Percentiles rank a stretch among this genome's conserved stretches.
Conservation (phyloP, 208 protist genomes). For the Acanthamoeba divionensis region DNA sequence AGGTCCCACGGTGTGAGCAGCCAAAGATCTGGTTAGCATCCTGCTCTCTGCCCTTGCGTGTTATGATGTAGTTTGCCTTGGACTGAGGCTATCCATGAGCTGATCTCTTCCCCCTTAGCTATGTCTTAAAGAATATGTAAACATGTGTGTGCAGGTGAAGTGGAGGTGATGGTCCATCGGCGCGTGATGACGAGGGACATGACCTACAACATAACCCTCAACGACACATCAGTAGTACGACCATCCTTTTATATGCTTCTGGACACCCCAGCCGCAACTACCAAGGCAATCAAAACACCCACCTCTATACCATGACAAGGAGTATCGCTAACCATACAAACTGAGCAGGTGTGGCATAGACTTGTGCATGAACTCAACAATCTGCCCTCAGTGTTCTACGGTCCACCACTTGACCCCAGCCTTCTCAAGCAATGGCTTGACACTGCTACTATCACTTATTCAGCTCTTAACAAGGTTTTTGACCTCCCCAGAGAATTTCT, state of each 20-base stretch:
- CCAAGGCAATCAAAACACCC: not conserved
- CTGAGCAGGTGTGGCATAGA: not conserved
- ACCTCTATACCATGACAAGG: not conserved
- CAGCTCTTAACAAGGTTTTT: not conserved
- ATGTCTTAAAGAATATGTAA: no score
- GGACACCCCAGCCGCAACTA: not conserved
- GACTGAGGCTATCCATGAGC: no score
- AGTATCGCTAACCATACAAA: not conserved
- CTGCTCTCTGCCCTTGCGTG: no score
- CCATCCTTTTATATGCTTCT: no score
- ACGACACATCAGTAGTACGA: no score
- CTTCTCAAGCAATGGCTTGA: no score
- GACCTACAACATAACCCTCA: not conserved
- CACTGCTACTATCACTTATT: not conserved
- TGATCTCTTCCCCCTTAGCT: no score
- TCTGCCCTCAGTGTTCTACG: no score
- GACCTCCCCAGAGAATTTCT: not conserved
- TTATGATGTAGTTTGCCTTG: no score
- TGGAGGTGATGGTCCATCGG: slow-evolving; percentile 4
- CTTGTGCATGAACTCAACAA: no score
- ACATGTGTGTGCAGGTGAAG: not conserved
- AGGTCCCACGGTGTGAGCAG: not conserved
- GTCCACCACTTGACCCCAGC: no score
- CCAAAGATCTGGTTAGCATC: no score
- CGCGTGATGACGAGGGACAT: not conserved